Evolutionary conservation across 179 eudicot species (phyloP).

Genomic region (Carnegiea gigantea): DNA sequence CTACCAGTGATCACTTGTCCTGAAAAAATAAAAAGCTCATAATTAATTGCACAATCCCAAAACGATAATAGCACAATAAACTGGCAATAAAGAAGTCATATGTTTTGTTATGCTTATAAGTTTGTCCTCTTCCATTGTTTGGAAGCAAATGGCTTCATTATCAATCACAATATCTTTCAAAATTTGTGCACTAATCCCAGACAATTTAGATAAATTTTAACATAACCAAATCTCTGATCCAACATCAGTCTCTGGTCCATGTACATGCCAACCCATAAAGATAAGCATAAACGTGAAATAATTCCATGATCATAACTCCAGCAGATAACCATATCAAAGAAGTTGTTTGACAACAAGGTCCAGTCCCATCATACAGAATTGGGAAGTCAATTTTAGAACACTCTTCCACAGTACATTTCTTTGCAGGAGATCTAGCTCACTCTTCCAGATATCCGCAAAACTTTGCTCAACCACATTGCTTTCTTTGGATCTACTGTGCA

Average conservation of each 20-base stretch:
- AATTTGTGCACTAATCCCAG: not conserved
- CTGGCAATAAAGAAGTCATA: not conserved
- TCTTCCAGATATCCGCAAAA: too few relatives aligned
- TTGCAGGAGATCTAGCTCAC: too few relatives aligned
- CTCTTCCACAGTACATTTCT: too few relatives aligned
- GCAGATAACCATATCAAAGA: too few relatives aligned
- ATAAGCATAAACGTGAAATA: not conserved
- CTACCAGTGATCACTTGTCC: slow-evolving; percentile 97
- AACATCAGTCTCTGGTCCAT: not conserved
- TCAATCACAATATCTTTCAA: not conserved
- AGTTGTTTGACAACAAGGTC: too few relatives aligned
- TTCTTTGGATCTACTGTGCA: too few relatives aligned
- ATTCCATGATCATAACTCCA: too few relatives aligned
- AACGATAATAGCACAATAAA: not conserved
- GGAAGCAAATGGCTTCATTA: not conserved
- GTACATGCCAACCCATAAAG: not conserved
- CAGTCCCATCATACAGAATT: too few relatives aligned
- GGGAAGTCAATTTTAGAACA: too few relatives aligned
- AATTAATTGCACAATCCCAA: not conserved
- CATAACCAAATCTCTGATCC: not conserved
- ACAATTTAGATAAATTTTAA: not conserved
- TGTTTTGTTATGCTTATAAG: not conserved
- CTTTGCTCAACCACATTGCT: too few relatives aligned
- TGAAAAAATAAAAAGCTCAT: slow-evolving; percentile 25
- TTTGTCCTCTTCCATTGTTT: not conserved